A percentile compares a stretch with the other conserved stretches of the same genome.
Evolutionary conservation across 140 eudicot species (phyloP).

Genomic region (Erigeron philadelphicus): DNA sequence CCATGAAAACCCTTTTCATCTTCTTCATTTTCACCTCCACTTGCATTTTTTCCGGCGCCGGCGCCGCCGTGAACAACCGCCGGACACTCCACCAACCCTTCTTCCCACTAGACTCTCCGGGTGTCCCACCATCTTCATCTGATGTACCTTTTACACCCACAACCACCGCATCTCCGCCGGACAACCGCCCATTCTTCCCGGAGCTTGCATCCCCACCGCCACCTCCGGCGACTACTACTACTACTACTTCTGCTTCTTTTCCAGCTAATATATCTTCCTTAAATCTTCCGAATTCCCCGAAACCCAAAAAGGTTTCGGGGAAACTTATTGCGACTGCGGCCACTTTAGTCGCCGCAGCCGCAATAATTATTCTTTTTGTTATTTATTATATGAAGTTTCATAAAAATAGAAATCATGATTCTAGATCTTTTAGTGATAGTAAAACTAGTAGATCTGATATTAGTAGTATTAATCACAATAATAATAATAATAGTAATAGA

Average conservation of each 20-base stretch:
- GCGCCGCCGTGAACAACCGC: slow-evolving; percentile 43
- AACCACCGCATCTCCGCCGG: slow-evolving; percentile 32
- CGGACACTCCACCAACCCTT: slow-evolving; percentile 88
- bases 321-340: slow-evolving; percentile 58
- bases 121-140: slow-evolving; percentile 45
- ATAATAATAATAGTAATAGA: slow-evolving; percentile 14
- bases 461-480: slow-evolving; percentile 20
- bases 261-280: slow-evolving; percentile 79
- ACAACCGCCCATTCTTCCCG: slow-evolving; percentile 57
- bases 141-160: slow-evolving; percentile 36
- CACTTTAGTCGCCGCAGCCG: slow-evolving; percentile 54
- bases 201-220: slow-evolving; percentile 61
- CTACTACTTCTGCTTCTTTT: slow-evolving; percentile 51
- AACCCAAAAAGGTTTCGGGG: slow-evolving; percentile 50
- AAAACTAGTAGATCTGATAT: slow-evolving; percentile 49
- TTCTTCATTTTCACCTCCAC: slow-evolving; percentile 28
- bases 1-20: slow-evolving; percentile 30
- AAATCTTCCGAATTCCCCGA: slow-evolving; percentile 47
- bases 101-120: slow-evolving; percentile 51
- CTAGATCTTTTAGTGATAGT: slow-evolving; percentile 25
- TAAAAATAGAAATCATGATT: slow-evolving; percentile 17
- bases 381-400: slow-evolving; percentile 35
- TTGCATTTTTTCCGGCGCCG: slow-evolving; percentile 16
- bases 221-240: slow-evolving; percentile 39
- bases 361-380: slow-evolving; percentile 38